These are phyloP conservation scores for Camelina sativa DNA, from an alignment of 345 rosid species.

Conservation along the genomic window DNA sequence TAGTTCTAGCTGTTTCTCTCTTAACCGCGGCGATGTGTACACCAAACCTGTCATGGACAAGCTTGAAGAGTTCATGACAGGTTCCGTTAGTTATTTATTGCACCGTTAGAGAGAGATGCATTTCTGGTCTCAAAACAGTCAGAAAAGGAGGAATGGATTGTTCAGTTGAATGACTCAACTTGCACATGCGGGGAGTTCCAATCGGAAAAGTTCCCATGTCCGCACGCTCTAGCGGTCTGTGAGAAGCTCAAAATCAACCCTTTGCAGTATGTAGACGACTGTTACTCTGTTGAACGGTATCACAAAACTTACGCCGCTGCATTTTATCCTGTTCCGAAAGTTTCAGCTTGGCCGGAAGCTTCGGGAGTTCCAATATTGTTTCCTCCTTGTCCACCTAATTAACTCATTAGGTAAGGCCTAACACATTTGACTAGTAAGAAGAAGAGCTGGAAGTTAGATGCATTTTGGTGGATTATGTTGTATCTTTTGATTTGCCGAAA, in stretches of 20 bases:
- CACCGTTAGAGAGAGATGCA: background rate
- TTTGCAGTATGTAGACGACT: constrained; percentile 22
- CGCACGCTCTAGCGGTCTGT: background rate
- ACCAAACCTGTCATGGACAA: background rate
- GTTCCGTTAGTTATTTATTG: background rate
- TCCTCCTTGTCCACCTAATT: background rate
- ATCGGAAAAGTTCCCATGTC: background rate
- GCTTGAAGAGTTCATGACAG: background rate
- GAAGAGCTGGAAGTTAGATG: background rate
- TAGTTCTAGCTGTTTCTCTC: background rate
- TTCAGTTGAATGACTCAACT: background rate
- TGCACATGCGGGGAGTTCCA: constrained; percentile 27
- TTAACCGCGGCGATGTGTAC: constrained; percentile 1
- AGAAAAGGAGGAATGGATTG: background rate
- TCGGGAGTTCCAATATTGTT: background rate
- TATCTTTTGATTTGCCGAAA: no score
- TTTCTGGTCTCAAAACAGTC: background rate
- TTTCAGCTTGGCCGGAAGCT: background rate
- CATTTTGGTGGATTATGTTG: background rate
- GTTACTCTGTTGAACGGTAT: background rate
- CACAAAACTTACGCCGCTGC: background rate
- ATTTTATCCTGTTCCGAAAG: background rate
- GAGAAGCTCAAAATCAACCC: constrained; percentile 17
- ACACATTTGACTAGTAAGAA: no score
- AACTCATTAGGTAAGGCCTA: no score